phyloP scores from a whole-genome alignment of 1,284 basidiomycete genomes.

The Leccinum subspadiceum region DNA sequence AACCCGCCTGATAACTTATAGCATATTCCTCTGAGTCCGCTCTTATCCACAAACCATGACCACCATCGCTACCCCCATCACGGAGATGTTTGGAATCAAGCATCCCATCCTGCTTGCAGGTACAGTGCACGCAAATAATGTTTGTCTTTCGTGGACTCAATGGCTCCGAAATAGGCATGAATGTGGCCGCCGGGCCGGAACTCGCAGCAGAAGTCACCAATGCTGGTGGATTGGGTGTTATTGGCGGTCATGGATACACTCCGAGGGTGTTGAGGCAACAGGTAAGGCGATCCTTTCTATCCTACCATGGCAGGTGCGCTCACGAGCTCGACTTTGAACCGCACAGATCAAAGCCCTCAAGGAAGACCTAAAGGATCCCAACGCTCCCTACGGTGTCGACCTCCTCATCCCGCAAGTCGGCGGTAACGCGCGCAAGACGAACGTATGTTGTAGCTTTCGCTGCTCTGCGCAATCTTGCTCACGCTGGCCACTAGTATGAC shows the following conservation, averaged over 20 bases:
- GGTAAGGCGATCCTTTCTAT: constrained; percentile 36
- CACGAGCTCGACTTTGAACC: constrained; percentile 5
- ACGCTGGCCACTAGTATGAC: constrained; percentile 50
- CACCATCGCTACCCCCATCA: constrained; percentile 70
- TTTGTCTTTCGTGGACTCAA: constrained; percentile 3
- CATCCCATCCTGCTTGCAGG: constrained; percentile 89
- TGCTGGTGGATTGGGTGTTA: constrained; percentile 79
- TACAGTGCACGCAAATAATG: constrained; percentile 17
- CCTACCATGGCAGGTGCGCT: not conserved
- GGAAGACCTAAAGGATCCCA: constrained; percentile 62
- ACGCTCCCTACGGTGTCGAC: constrained; percentile 84
- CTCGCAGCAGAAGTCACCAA: constrained; percentile 87
- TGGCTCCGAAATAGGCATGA: constrained; percentile 59
- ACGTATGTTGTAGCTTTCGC: constrained; percentile 46
- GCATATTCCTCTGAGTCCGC: not conserved
- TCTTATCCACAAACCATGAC: constrained; percentile 14
- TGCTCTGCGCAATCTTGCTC: not conserved
- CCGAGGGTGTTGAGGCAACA: constrained; percentile 71
- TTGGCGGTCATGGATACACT: constrained; percentile 82
- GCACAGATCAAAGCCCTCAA: constrained; percentile 73
- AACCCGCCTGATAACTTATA: not conserved
- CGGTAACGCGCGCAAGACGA: constrained; percentile 81
- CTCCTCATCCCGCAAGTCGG: constrained; percentile 82
- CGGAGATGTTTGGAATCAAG: constrained; percentile 80
- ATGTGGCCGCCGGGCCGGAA: constrained; percentile 84